Conservation (phyloP, 306 rosid species). For the Macrotyloma uniflorum region DNA sequence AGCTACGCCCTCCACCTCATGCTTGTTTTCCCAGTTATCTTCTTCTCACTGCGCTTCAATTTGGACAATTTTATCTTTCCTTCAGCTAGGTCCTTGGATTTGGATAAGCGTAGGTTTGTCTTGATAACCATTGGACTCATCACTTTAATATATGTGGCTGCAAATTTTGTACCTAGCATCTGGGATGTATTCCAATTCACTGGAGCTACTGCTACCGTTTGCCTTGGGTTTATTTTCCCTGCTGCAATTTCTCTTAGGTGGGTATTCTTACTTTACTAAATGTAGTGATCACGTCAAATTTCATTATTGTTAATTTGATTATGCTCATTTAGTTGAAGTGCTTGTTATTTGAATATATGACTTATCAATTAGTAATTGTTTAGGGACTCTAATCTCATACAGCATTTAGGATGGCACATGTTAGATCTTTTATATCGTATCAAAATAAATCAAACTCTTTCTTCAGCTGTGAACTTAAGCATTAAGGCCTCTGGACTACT, state of each 20-base stretch:
- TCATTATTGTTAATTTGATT: not conserved
- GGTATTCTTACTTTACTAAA: not conserved
- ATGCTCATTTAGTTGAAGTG: not conserved
- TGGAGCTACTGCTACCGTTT: conserved; percentile 78
- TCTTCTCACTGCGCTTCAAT: conserved; percentile 65
- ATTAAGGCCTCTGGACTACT: conserved; percentile 2
- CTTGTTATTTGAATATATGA: conserved; percentile 18
- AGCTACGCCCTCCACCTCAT: conserved; percentile 74
- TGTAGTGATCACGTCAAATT: conserved; percentile 16
- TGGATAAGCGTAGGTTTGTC: conserved; percentile 45
- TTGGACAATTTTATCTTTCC: conserved; percentile 59
- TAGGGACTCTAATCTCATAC: not conserved
- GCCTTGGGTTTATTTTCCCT: conserved; percentile 73
- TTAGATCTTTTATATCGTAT: not conserved
- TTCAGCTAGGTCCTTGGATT: conserved; percentile 51
- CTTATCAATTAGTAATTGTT: not conserved
- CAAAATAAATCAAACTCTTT: not conserved
- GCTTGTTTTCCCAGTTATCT: conserved; percentile 73
- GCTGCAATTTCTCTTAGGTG: conserved; percentile 73
- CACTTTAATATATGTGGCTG: conserved; percentile 52
- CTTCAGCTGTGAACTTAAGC: not conserved
- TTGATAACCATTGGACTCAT: conserved; percentile 56
- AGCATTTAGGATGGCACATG: not conserved
- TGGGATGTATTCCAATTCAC: conserved; percentile 74
- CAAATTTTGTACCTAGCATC: conserved; percentile 73